phyloP scores from a whole-genome alignment of 2,329 filamentous ascomycete species.

The Ceratocystis cubensis region DNA sequence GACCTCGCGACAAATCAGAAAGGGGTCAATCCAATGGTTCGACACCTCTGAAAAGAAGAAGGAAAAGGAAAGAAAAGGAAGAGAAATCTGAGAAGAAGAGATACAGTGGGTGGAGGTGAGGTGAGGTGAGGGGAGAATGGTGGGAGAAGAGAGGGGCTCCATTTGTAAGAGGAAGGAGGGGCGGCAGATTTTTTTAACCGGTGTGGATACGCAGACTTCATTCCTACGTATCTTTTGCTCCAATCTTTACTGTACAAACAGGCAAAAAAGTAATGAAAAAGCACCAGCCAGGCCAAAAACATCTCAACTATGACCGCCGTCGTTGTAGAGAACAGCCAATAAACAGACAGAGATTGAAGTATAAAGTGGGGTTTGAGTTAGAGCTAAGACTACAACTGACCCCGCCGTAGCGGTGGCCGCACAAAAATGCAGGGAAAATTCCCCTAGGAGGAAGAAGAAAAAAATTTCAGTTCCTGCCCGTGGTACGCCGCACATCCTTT shows the following conservation, averaged over 20 bases:
- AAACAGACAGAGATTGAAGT: neutral
- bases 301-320: neutral
- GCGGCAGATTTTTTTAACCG: constrained; percentile 19
- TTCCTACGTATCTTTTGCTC: constrained; percentile 3
- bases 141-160: constrained; percentile 17
- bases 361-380: constrained; percentile 10
- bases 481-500: neutral
- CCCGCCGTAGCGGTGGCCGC: neutral
- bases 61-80: constrained; percentile 17
- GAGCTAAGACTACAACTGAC: constrained; percentile 11
- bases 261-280: neutral
- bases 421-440: constrained; percentile 8
- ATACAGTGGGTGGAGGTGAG: constrained; percentile 5
- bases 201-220: constrained; percentile 4
- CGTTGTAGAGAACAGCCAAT: neutral
- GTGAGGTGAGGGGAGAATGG: constrained; percentile 17
- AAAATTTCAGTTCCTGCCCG: constrained; percentile 20
- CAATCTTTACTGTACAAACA: constrained; percentile 3
- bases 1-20: constrained; percentile 16
- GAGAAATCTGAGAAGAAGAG: constrained; percentile 12
- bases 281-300: constrained; percentile 6
- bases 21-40: constrained; percentile 21
- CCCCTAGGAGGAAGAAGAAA: constrained; percentile 19
- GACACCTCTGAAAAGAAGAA: constrained; percentile 20
- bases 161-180: constrained; percentile 20